Conservation (phyloP, 164 flowering plant species). For the Macadamia tetraphylla region DNA sequence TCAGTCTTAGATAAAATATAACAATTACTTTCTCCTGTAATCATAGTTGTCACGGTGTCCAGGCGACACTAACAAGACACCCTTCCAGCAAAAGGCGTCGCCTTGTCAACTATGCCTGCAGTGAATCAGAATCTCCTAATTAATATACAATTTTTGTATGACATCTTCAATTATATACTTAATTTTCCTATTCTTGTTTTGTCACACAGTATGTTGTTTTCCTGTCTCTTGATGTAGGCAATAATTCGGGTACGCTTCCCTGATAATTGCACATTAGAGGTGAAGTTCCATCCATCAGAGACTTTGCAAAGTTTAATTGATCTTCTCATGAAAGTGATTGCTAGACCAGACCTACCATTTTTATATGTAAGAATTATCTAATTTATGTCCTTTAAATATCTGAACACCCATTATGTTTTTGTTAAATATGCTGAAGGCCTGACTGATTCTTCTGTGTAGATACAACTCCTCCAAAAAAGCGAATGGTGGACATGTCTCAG, state of each 20-base stretch:
- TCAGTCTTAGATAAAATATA: background rate
- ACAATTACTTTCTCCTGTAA: background rate
- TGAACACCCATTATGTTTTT: constrained; percentile 1
- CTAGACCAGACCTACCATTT: constrained; percentile 75
- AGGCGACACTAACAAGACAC: too few relatives aligned
- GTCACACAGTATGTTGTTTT: background rate
- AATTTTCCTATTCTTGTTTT: background rate
- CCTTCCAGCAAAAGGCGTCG: too few relatives aligned
- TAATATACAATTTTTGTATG: too few relatives aligned
- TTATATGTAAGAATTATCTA: constrained; percentile 49
- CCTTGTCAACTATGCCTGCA: too few relatives aligned
- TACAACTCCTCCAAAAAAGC: constrained; percentile 93
- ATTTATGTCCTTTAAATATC: background rate
- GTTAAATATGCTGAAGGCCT: constrained; percentile 2
- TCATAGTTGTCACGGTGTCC: too few relatives aligned
- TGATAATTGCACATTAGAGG: constrained; percentile 76
- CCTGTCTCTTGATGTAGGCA: constrained; percentile 36
- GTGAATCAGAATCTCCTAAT: too few relatives aligned
- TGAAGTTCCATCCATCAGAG: constrained; percentile 82
- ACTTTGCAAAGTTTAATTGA: constrained; percentile 63
- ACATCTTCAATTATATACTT: background rate
- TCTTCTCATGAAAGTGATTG: constrained; percentile 58
- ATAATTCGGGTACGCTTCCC: constrained; percentile 85
- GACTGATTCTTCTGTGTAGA: constrained; percentile 30
- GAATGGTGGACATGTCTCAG: constrained; percentile 57